A percentile compares a stretch with the other conserved stretches of the same genome.
Conservation (phyloP, 768 basidiomycete genomes). For the Trametes cinnabarina region DNA sequence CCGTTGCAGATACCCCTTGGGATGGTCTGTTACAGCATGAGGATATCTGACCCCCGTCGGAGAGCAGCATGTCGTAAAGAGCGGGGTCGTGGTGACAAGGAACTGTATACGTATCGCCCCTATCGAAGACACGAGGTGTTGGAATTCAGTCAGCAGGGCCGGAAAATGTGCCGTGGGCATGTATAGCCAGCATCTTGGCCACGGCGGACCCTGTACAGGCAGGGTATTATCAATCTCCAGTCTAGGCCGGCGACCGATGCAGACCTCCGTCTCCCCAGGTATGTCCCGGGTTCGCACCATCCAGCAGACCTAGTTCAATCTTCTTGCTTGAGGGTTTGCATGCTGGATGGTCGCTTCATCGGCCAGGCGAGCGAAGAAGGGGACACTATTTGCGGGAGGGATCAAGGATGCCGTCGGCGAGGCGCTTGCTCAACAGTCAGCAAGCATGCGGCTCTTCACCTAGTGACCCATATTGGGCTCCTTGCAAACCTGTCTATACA, state of each 20-base stretch:
- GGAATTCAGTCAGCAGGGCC: neutral
- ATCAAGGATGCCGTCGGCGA: neutral
- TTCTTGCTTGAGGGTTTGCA: neutral
- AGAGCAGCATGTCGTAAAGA: neutral
- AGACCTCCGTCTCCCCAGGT: slow-evolving; percentile 7
- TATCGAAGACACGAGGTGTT: slow-evolving; percentile 10
- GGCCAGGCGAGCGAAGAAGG: neutral
- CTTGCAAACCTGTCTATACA: neutral
- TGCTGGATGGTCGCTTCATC: too few species aligned
- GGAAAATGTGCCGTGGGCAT: neutral
- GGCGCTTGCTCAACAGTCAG: neutral
- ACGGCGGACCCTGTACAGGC: neutral
- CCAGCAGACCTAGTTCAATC: neutral
- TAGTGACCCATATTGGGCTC: neutral
- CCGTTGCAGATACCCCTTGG: too few species aligned
- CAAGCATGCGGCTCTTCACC: neutral
- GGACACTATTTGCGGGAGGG: neutral
- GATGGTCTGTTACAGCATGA: neutral
- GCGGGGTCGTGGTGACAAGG: neutral
- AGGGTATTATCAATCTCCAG: neutral
- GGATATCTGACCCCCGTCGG: neutral
- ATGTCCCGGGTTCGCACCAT: neutral
- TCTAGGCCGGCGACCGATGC: neutral
- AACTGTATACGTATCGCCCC: slow-evolving; percentile 5
- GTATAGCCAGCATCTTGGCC: neutral